Evolutionary conservation across 163 green algal genomes (phyloP), one percentile per base, ranked within the genome.

Genomic region (Chlorella variabilis): DNA sequence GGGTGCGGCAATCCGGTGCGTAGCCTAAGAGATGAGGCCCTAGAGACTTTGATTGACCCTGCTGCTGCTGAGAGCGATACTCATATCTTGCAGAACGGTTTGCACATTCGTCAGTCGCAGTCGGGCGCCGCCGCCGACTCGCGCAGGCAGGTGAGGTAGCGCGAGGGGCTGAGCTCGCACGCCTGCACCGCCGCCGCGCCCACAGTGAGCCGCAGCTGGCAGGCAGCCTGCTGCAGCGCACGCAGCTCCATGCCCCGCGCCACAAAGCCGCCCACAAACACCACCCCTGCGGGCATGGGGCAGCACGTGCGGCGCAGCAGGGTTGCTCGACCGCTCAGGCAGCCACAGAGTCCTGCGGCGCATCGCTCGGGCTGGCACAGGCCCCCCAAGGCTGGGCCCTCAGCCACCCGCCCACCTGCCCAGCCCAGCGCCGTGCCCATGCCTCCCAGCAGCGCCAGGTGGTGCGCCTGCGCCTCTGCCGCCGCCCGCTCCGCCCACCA

Each of bases 241-340:
- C 38, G 38, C 39, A 42, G 31, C 73, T 80, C 73, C 13, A 23
- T 23, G n/a, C 73, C 73, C 9, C 73, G 73, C 27, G 36, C 56
- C 38, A 80, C 73, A 80, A 80, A 71, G 36, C 73, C 73, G 27
- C 36, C 38, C 2, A 80, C 17, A n/a, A 80, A 29, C n/a, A 70
- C 36, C 73, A 71, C 73, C 23, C 73, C 71, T 77, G n/a, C n/a
- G n/a, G n/a, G n/a, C n/a, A n/a, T n/a, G n/a, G n/a, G n/a, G n/a
- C n/a, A n/a, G n/a, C n/a, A n/a, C n/a, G n/a, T n/a, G n/a, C n/a
- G n/a, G n/a, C n/a, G n/a, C n/a, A n/a, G n/a, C n/a, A n/a, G n/a
- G n/a, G n/a, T n/a, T n/a, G n/a, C n/a, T n/a, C n/a, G n/a, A n/a
- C n/a, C n/a, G n/a, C n/a, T n/a, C n/a, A n/a, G n/a, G n/a, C n/a